phyloP scores from a whole-genome alignment of 345 rosid species.

The Citrus unshiu region DNA sequence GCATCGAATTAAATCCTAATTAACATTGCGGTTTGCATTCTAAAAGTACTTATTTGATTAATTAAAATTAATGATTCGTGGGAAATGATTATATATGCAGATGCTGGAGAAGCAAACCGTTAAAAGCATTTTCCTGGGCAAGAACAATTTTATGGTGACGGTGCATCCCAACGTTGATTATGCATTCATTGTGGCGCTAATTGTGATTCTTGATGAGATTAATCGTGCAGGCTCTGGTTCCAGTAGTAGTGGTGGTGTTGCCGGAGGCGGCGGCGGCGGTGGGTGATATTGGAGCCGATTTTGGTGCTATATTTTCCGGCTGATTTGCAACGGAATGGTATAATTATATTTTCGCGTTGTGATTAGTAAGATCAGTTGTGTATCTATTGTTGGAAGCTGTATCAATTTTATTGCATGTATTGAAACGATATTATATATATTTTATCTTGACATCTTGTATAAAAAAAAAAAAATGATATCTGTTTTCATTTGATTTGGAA shows the following conservation, averaged over 20 bases:
- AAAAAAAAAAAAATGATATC: no score
- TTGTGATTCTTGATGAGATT: conserved; percentile 13
- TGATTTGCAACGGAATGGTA: no score
- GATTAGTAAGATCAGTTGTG: no score
- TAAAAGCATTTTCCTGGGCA: conserved; percentile 4
- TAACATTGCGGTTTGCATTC: no score
- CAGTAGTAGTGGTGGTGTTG: neutral
- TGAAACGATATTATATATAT: no score
- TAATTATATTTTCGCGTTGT: no score
- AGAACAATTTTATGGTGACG: conserved; percentile 26
- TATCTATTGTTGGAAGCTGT: no score
- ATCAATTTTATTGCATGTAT: no score
- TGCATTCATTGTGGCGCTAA: conserved; percentile 23
- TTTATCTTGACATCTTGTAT: no score
- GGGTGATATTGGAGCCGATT: neutral
- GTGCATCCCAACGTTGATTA: conserved; percentile 23
- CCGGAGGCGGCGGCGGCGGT: neutral
- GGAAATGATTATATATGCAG: neutral
- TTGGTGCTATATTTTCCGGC: no score
- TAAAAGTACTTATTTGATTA: neutral
- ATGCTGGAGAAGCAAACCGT: conserved; percentile 17
- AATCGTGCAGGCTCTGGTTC: neutral
- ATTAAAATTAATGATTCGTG: neutral
- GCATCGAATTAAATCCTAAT: no score
- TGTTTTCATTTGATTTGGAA: no score